These are phyloP conservation scores for Volvariella surrecta DNA, from an alignment of 1,284 basidiomycete species.

Conservation along the genomic window DNA sequence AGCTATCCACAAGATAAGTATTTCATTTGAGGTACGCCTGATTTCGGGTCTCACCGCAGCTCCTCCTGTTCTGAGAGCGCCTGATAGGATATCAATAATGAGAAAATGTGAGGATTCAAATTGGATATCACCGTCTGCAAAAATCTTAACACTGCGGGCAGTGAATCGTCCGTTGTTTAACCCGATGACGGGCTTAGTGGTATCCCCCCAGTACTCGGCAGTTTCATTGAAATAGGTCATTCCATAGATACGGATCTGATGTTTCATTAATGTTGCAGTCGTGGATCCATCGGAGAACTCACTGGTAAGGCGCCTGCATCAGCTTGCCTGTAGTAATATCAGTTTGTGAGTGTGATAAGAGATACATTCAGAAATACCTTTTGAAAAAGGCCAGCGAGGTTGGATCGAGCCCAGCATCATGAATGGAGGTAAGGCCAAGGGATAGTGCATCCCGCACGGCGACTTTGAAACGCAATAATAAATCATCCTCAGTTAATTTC, in stretches of 20 bases:
- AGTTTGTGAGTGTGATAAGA: slow-evolving; percentile 6
- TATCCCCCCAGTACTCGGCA: slow-evolving; percentile 72
- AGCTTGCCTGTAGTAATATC: slow-evolving; percentile 40
- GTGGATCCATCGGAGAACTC: slow-evolving; percentile 15
- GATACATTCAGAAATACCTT: slow-evolving; percentile 30
- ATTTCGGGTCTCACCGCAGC: slow-evolving; percentile 59
- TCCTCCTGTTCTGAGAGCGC: slow-evolving; percentile 84
- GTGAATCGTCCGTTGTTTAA: slow-evolving; percentile 55
- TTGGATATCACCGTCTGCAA: slow-evolving; percentile 74
- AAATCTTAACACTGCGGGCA: slow-evolving; percentile 82
- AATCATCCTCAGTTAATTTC: slow-evolving; percentile 52
- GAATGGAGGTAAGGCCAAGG: slow-evolving; percentile 71
- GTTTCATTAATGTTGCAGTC: slow-evolving; percentile 1
- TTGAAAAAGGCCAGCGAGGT: slow-evolving; percentile 68
- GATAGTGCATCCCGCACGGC: slow-evolving; percentile 63
- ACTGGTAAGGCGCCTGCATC: slow-evolving; percentile 55
- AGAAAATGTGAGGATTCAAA: not conserved
- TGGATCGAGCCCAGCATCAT: slow-evolving; percentile 74
- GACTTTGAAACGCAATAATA: slow-evolving; percentile 53
- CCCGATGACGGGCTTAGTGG: slow-evolving; percentile 46
- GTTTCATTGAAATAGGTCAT: slow-evolving; percentile 68
- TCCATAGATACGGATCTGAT: slow-evolving; percentile 62
- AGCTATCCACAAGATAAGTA: slow-evolving; percentile 32
- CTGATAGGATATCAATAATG: slow-evolving; percentile 24
- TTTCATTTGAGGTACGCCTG: not conserved